phyloP scores from a whole-genome alignment of 352 stramenopile genomes.

The Globisporangium alternatum region DNA sequence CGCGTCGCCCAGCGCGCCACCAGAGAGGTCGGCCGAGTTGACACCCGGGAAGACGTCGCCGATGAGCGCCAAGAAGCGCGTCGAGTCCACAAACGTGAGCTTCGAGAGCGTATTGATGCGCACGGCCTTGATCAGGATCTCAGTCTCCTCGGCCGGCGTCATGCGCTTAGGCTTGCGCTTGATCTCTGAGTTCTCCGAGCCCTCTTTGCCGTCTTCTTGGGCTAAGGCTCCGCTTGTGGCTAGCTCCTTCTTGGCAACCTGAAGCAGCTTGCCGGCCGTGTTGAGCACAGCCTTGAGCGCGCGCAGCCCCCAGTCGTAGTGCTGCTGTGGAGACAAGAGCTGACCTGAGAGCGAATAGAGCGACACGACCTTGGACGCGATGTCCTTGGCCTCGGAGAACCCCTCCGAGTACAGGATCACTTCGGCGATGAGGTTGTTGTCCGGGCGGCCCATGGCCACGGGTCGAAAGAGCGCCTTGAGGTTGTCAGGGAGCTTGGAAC shows the following conservation, averaged over 20 bases:
- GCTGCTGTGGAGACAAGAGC: slow-evolving; percentile 86
- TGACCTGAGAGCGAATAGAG: slow-evolving; percentile 89
- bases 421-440: slow-evolving; percentile 94
- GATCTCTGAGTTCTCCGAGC: background rate
- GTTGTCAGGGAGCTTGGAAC: slow-evolving; percentile 93
- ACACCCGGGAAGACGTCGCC: slow-evolving; percentile 92
- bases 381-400: slow-evolving; percentile 87
- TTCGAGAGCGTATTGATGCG: slow-evolving; percentile 96
- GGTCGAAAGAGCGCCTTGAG: slow-evolving; percentile 94
- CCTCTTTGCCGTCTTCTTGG: slow-evolving; percentile 16
- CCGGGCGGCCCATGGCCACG: slow-evolving; percentile 89
- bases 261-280: slow-evolving; percentile 90
- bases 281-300: slow-evolving; percentile 94
- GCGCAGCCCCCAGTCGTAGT: slow-evolving; percentile 94
- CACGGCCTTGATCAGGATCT: slow-evolving; percentile 94
- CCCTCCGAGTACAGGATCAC: slow-evolving; percentile 92
- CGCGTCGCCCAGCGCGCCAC: slow-evolving; percentile 78
- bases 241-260: slow-evolving; percentile 72
- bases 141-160: slow-evolving; percentile 74
- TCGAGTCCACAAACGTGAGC: slow-evolving; percentile 91
- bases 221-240: slow-evolving; percentile 12
- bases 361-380: slow-evolving; percentile 90
- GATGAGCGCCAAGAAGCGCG: slow-evolving; percentile 90
- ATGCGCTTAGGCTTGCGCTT: slow-evolving; percentile 29
- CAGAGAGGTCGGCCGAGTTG: slow-evolving; percentile 71